phyloP scores from a whole-genome alignment of 495 filamentous ascomycete species.

The Cryomyces minteri region DNA sequence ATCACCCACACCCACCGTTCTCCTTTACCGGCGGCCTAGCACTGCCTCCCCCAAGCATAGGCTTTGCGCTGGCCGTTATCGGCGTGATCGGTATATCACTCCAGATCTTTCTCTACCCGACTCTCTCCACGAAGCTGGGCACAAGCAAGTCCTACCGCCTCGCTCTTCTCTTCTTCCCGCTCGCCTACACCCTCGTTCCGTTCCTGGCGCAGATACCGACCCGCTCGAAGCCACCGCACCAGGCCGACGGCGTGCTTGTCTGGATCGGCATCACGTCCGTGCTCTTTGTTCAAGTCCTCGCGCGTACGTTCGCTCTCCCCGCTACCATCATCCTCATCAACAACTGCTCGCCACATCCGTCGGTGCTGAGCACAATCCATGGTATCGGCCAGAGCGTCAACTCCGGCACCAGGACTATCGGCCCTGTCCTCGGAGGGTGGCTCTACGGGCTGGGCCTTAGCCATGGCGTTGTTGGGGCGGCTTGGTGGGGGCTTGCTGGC shows the following conservation, averaged over 20 bases:
- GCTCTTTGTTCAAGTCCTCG: slow-evolving; percentile 47
- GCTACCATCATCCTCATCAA: slow-evolving; percentile 51
- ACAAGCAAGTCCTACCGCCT: slow-evolving; percentile 39
- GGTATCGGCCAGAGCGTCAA: slow-evolving; percentile 47
- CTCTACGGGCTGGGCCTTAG: slow-evolving; percentile 44
- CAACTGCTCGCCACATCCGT: slow-evolving; percentile 43
- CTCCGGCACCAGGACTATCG: slow-evolving; percentile 40
- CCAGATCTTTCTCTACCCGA: slow-evolving; percentile 54
- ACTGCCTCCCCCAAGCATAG: slow-evolving; percentile 46
- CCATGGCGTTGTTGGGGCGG: slow-evolving; percentile 43
- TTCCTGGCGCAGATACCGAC: slow-evolving; percentile 44
- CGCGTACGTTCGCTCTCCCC: slow-evolving; percentile 53
- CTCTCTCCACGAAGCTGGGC: slow-evolving; percentile 37
- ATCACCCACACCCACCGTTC: slow-evolving; percentile 29
- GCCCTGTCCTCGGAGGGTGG: slow-evolving; percentile 46
- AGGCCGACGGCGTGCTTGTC: slow-evolving; percentile 42
- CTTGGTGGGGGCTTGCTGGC: slow-evolving; percentile 52
- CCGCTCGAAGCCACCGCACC: slow-evolving; percentile 8
- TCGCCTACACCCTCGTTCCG: slow-evolving; percentile 46
- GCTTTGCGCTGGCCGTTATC: slow-evolving; percentile 48
- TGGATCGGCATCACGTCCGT: slow-evolving; percentile 44
- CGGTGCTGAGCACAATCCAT: slow-evolving; percentile 48
- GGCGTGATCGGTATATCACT: slow-evolving; percentile 50
- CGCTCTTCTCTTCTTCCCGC: slow-evolving; percentile 42
- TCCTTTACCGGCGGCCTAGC: slow-evolving; percentile 58